Conservation (phyloP, 495 filamentous ascomycete species). For the Rostrohypoxylon terebratum region DNA sequence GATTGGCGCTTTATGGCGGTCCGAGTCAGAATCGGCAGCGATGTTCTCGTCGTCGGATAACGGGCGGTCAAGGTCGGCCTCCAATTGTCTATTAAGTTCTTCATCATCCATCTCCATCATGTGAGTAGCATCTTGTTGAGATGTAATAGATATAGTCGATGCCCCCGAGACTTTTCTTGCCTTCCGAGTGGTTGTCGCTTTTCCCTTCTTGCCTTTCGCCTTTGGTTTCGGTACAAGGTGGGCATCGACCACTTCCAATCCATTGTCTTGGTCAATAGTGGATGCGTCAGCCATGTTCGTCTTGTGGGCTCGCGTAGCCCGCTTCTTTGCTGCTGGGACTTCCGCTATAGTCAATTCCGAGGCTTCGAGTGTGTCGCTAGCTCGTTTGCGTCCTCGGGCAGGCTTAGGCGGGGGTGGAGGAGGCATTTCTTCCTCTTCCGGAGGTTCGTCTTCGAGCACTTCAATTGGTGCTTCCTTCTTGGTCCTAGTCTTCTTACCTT, state of each 20-base stretch:
- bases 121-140: conserved; percentile 53
- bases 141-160: conserved; percentile 53
- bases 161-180: conserved; percentile 66
- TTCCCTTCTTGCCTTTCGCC: conserved; percentile 51
- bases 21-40: conserved; percentile 52
- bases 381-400: conserved; percentile 71
- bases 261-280: conserved; percentile 39
- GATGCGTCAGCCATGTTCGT: conserved; percentile 44
- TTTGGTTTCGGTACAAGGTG: conserved; percentile 37
- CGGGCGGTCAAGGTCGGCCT: conserved; percentile 72
- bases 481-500: conserved; percentile 63
- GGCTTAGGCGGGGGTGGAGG: conserved; percentile 56
- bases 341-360: conserved; percentile 55
- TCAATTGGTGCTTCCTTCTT: conserved; percentile 72
- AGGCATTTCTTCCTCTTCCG: conserved; percentile 57
- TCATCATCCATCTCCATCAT: conserved; percentile 68
- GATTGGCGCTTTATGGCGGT: conserved; percentile 46
- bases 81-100: conserved; percentile 75
- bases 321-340: conserved; percentile 72
- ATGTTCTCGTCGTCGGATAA: conserved; percentile 67
- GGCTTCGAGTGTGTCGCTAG: conserved; percentile 70
- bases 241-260: conserved; percentile 53
- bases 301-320: conserved; percentile 66
- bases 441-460: conserved; percentile 55
- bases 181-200: conserved; percentile 54